Evolutionary conservation across 2,329 filamentous ascomycete species (phyloP).

Genomic region (Ophiostoma australiae): DNA sequence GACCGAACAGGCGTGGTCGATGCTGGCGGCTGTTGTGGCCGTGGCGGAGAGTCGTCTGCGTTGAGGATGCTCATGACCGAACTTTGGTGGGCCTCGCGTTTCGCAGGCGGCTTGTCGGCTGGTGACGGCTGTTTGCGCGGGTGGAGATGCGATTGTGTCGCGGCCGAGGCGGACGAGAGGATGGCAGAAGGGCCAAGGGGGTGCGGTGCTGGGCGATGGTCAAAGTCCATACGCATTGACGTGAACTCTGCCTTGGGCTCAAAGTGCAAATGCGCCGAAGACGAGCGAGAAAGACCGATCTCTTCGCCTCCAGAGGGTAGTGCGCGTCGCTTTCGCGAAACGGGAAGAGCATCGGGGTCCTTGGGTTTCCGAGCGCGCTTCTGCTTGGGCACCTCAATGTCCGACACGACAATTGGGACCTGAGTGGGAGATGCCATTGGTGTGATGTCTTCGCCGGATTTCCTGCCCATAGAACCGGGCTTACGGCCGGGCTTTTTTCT

Average conservation of each 20-base stretch:
- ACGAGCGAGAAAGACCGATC: constrained; percentile 17
- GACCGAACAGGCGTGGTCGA: constrained; percentile 50
- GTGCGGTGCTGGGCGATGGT: constrained; percentile 31
- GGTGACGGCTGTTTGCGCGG: constrained; percentile 24
- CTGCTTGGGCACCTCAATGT: constrained; percentile 40
- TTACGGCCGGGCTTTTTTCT: constrained; percentile 63
- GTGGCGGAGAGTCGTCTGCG: constrained; percentile 45
- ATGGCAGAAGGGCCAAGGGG: constrained; percentile 26
- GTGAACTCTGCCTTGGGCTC: constrained; percentile 37
- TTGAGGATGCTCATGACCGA: constrained; percentile 56
- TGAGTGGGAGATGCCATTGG: constrained; percentile 34
- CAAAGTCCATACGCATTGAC: constrained; percentile 36
- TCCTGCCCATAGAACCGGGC: constrained; percentile 46
- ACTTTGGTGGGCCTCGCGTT: constrained; percentile 47
- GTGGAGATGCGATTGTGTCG: constrained; percentile 29
- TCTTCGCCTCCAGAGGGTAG: constrained; percentile 28
- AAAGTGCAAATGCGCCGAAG: constrained; percentile 21
- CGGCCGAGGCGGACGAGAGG: constrained; percentile 29
- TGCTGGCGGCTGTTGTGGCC: constrained; percentile 33
- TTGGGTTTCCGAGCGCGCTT: constrained; percentile 54
- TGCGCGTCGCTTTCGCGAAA: constrained; percentile 50
- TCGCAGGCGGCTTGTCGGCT: constrained; percentile 41
- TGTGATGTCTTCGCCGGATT: constrained; percentile 25
- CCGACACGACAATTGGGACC: constrained; percentile 36
- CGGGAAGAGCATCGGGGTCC: constrained; percentile 54